phyloP scores from a whole-genome alignment of 768 basidiomycete genomes.

The Dioszegia hungarica region DNA sequence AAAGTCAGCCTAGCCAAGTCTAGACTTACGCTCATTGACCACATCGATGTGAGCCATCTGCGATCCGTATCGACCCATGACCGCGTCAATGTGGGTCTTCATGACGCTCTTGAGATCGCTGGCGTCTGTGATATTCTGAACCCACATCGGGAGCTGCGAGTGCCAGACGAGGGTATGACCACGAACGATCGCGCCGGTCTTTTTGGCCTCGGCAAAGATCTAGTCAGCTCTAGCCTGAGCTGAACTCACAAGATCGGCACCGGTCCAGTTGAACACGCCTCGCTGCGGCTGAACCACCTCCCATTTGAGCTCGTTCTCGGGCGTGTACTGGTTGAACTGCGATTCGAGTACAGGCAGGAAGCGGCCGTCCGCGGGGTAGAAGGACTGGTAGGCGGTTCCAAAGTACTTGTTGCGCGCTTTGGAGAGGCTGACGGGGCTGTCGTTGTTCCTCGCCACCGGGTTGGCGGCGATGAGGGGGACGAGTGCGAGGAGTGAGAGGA shows the following conservation, averaged over 20 bases:
- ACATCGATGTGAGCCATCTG: constrained; percentile 34
- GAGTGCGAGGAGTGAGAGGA: not conserved
- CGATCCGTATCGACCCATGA: constrained; percentile 32
- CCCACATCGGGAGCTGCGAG: constrained; percentile 29
- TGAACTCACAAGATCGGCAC: constrained; percentile 27
- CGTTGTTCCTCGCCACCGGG: not conserved
- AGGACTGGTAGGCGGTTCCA: constrained; percentile 31
- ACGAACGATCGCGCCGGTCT: constrained; percentile 24
- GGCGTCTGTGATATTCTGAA: constrained; percentile 39
- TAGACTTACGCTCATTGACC: constrained; percentile 41
- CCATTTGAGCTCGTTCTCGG: constrained; percentile 44
- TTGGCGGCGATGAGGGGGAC: constrained; percentile 6
- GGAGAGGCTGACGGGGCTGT: not conserved
- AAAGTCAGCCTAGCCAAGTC: not conserved
- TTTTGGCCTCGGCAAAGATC: constrained; percentile 33
- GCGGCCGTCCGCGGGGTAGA: constrained; percentile 21
- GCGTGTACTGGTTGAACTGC: constrained; percentile 33
- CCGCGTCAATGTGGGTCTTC: constrained; percentile 32
- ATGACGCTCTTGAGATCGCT: constrained; percentile 26
- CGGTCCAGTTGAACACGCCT: constrained; percentile 38
- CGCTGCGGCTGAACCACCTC: constrained; percentile 31
- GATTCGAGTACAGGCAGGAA: constrained; percentile 24
- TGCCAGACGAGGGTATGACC: constrained; percentile 38
- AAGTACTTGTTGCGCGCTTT: constrained; percentile 18
- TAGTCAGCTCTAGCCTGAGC: not conserved